Conservation (phyloP, 176 grass and related monocot species). For the Rhynchospora tenuis region DNA sequence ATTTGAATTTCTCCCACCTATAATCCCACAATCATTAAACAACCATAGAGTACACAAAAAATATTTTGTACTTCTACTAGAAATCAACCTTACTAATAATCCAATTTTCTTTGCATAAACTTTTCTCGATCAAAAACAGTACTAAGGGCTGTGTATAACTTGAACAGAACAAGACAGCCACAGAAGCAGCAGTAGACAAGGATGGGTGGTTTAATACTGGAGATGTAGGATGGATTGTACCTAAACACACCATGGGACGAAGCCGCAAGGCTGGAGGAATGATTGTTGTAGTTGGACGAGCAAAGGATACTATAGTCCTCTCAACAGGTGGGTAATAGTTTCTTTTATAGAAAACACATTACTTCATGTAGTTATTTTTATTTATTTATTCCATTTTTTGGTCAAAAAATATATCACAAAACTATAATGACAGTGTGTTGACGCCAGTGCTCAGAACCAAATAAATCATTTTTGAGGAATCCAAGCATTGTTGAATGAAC, state of each 20-base stretch:
- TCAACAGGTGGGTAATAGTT: conserved; percentile 39
- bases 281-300: conserved; percentile 87
- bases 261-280: conserved; percentile 71
- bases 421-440: not conserved
- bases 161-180: conserved; percentile 51
- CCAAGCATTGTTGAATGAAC: not conserved
- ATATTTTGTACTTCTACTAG: not conserved
- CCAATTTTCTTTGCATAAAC: not conserved
- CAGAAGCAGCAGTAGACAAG: conserved; percentile 53
- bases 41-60: not conserved
- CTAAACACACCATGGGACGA: conserved; percentile 33
- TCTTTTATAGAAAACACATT: not conserved
- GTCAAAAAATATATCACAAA: no score
- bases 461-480: not conserved
- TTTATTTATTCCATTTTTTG: no score
- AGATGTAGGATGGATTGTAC: conserved; percentile 89
- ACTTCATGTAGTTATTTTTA: no score
- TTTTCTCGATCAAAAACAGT: not conserved
- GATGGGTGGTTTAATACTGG: conserved; percentile 77
- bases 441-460: not conserved
- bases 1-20: not conserved
- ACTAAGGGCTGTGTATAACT: not conserved
- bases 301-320: conserved; percentile 94
- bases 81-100: not conserved
- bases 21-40: not conserved